Evolutionary conservation across 176 grass and related monocot species (phyloP).

Genomic region (Melocanna baccifera): DNA sequence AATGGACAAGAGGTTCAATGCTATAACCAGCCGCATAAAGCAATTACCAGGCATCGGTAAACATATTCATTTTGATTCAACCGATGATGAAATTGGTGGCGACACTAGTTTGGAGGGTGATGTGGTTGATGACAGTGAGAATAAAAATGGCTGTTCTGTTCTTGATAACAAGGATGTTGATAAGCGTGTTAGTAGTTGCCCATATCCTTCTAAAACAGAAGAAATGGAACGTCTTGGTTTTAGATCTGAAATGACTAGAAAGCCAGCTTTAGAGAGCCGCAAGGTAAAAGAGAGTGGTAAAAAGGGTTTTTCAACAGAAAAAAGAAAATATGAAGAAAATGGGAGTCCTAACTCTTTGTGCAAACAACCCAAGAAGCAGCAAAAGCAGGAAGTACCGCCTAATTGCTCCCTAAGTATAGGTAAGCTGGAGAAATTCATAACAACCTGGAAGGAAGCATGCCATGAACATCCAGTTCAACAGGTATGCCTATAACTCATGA

Average conservation of each 20-base stretch:
- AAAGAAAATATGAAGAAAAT: conserved; percentile 59
- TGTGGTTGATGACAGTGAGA: conserved; percentile 21
- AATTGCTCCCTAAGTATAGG: conserved; percentile 43
- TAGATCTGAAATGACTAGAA: conserved; percentile 58
- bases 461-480: conserved; percentile 60
- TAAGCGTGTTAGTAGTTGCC: conserved; percentile 60
- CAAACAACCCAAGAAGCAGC: conserved; percentile 46
- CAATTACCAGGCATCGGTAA: conserved; percentile 58
- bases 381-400: conserved; percentile 12
- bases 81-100: conserved; percentile 56
- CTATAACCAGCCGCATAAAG: conserved; percentile 55
- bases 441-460: conserved; percentile 91
- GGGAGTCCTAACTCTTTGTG: conserved; percentile 32
- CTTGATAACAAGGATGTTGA: conserved; percentile 39
- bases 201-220: conserved; percentile 89
- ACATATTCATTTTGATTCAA: conserved; percentile 76
- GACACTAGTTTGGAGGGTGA: conserved; percentile 33
- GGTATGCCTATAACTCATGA: conserved; percentile 40
- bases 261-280: conserved; percentile 25
- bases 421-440: conserved; percentile 76
- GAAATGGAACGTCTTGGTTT: conserved; percentile 80
- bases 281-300: conserved; percentile 24
- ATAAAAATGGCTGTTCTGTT: conserved; percentile 36
- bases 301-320: conserved; percentile 34
- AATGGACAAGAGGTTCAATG: conserved; percentile 62